A percentile compares a stretch with the other conserved stretches of the same genome.
phyloP scores from a whole-genome alignment of 768 basidiomycete genomes.

The Mycena rosella region DNA sequence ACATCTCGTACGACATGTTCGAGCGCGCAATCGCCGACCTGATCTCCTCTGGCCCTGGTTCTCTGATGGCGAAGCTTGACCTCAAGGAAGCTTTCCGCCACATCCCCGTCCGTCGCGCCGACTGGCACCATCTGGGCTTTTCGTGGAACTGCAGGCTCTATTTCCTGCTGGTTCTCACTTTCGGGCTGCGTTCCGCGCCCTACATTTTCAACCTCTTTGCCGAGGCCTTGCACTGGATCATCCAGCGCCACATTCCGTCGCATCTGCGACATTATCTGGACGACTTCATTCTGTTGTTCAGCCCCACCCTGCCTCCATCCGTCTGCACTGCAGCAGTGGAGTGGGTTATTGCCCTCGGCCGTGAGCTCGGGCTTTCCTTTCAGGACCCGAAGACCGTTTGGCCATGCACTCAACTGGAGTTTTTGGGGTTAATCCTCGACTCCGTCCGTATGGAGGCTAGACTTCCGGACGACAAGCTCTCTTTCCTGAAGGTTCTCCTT shows the following conservation, averaged over 20 bases:
- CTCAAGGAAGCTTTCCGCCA: constrained; percentile 53
- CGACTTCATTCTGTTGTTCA: constrained; percentile 49
- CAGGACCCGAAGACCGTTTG: constrained; percentile 44
- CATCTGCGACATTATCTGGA: constrained; percentile 50
- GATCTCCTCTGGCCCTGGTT: constrained; percentile 39
- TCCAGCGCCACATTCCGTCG: constrained; percentile 48
- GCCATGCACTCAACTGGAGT: constrained; percentile 40
- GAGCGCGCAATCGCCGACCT: constrained; percentile 42
- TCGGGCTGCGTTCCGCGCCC: constrained; percentile 44
- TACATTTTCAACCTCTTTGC: constrained; percentile 58
- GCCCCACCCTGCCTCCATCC: not conserved
- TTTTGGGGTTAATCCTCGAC: constrained; percentile 44
- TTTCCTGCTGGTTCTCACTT: constrained; percentile 46
- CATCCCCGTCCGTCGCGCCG: constrained; percentile 45
- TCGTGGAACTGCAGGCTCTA: constrained; percentile 46
- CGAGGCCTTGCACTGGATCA: constrained; percentile 57
- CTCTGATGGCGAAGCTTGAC: constrained; percentile 39
- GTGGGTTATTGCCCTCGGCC: constrained; percentile 41
- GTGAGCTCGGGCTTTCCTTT: constrained; percentile 47
- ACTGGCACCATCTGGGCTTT: constrained; percentile 51
- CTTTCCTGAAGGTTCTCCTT: constrained; percentile 31
- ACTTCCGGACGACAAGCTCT: constrained; percentile 48
- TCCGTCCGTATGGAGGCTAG: constrained; percentile 48
- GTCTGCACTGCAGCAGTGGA: constrained; percentile 37
- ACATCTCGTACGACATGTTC: constrained; percentile 48